A percentile compares a stretch with the other conserved stretches of the same genome.
These are phyloP conservation scores for Neurospora tetraspora DNA, from an alignment of 495 filamentous ascomycete genomes.

Conservation along the genomic window DNA sequence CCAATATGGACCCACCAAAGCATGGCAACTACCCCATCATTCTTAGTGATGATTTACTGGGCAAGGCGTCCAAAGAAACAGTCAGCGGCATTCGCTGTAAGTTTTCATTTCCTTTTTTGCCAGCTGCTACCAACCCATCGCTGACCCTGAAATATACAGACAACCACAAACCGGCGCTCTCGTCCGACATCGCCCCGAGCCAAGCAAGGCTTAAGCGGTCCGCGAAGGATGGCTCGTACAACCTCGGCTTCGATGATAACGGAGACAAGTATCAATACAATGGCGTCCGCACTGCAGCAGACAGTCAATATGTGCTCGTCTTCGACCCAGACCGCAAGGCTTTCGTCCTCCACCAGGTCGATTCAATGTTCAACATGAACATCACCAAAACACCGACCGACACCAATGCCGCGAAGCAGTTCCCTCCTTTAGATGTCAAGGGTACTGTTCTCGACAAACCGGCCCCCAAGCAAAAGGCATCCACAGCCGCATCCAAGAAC, in stretches of 20 bases:
- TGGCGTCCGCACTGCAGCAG: slow-evolving; percentile 36
- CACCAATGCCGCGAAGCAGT: slow-evolving; percentile 27
- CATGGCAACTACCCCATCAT: slow-evolving; percentile 44
- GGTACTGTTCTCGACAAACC: neutral
- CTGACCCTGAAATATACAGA: slow-evolving; percentile 24
- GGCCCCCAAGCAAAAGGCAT: slow-evolving; percentile 13
- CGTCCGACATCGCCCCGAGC: slow-evolving; percentile 30
- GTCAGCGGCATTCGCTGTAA: slow-evolving; percentile 45
- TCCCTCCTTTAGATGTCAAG: slow-evolving; percentile 31
- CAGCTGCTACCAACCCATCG: neutral
- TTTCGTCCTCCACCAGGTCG: slow-evolving; percentile 46
- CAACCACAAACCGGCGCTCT: slow-evolving; percentile 43
- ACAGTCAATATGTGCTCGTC: slow-evolving; percentile 44
- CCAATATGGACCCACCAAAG: slow-evolving; percentile 40
- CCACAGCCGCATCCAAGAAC: slow-evolving; percentile 9
- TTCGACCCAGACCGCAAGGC: slow-evolving; percentile 44
- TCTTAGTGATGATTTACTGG: slow-evolving; percentile 43
- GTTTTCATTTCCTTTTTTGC: slow-evolving; percentile 1
- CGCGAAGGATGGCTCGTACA: slow-evolving; percentile 31
- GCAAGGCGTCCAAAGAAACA: slow-evolving; percentile 41
- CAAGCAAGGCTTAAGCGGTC: slow-evolving; percentile 39
- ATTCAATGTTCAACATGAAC: slow-evolving; percentile 53
- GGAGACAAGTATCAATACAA: slow-evolving; percentile 41
- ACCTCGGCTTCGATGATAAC: slow-evolving; percentile 36
- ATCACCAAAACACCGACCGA: slow-evolving; percentile 35